Evolutionary conservation across 2,329 filamentous ascomycete species (phyloP).

Genomic region (Aspergillus japonicus): DNA sequence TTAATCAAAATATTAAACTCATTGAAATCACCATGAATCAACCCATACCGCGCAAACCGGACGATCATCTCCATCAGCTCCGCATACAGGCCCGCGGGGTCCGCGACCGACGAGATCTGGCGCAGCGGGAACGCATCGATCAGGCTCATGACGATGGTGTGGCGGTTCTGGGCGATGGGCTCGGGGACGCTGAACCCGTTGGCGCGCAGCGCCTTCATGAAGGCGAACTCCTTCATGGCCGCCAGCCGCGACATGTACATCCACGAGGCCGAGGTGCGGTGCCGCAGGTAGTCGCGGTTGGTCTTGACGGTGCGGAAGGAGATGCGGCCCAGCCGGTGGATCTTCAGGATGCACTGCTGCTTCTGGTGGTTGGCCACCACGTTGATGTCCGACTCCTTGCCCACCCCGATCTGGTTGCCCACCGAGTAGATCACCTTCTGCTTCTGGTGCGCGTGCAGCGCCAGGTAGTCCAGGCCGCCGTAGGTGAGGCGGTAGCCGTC

Average conservation of each 20-base stretch:
- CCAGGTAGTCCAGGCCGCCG: constrained; percentile 95
- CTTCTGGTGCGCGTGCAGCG: constrained; percentile 83
- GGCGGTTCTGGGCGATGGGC: constrained; percentile 83
- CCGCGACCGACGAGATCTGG: constrained; percentile 78
- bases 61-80: constrained; percentile 87
- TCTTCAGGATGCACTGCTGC: constrained; percentile 82
- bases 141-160: constrained; percentile 94
- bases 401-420: constrained; percentile 90
- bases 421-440: constrained; percentile 82
- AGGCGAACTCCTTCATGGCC: constrained; percentile 89
- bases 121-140: constrained; percentile 89
- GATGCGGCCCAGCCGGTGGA: constrained; percentile 91
- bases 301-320: constrained; percentile 95
- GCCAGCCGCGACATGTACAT: constrained; percentile 96
- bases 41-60: constrained; percentile 74
- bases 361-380: constrained; percentile 81
- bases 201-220: constrained; percentile 81
- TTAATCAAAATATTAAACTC: constrained; percentile 98
- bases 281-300: constrained; percentile 91
- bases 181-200: constrained; percentile 89
- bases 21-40: constrained; percentile 98
- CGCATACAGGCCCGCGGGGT: constrained; percentile 84
- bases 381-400: constrained; percentile 97
- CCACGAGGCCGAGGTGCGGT: constrained; percentile 79
- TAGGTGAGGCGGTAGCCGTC: constrained; percentile 97